These are phyloP conservation scores for Parasitella parasitica DNA, from an alignment of 371 early-diverging fungal species.

Conservation along the genomic window DNA sequence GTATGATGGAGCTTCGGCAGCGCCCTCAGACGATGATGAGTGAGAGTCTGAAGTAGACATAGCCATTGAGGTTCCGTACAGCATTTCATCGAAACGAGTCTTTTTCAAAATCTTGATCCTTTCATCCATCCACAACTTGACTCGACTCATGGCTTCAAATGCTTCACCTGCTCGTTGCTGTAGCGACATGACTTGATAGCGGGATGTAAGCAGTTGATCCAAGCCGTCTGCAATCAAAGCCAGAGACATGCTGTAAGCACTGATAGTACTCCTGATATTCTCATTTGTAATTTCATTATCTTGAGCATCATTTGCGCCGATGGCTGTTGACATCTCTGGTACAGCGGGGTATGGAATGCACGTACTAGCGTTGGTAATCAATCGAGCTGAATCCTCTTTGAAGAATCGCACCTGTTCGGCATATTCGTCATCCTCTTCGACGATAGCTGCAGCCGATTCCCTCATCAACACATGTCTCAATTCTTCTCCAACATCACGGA, in stretches of 20 bases:
- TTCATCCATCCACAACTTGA: constrained; percentile 47
- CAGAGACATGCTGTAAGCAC: constrained; percentile 38
- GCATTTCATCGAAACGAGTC: constrained; percentile 16
- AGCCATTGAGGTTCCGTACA: neutral
- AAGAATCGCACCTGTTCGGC: constrained; percentile 29
- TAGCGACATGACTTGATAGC: constrained; percentile 36
- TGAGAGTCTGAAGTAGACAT: neutral
- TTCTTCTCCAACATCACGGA: constrained; percentile 37
- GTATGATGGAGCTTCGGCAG: neutral
- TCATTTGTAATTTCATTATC: constrained; percentile 38
- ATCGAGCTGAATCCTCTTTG: constrained; percentile 39
- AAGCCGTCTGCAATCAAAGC: constrained; percentile 43
- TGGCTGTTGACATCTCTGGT: constrained; percentile 41
- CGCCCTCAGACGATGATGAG: neutral
- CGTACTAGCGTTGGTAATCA: constrained; percentile 33
- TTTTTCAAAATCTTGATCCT: constrained; percentile 25
- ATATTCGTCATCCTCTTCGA: constrained; percentile 21
- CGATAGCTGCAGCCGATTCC: neutral
- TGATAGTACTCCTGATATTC: constrained; percentile 33
- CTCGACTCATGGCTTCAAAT: constrained; percentile 33
- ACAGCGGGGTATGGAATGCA: constrained; percentile 40
- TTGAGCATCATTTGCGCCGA: constrained; percentile 32
- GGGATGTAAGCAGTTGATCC: constrained; percentile 39
- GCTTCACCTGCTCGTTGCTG: constrained; percentile 38
- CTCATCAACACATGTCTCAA: constrained; percentile 28